A percentile compares a stretch with the other conserved stretches of the same genome.
Conservation (phyloP, 805 yeast species). For the Candida easanensis region DNA sequence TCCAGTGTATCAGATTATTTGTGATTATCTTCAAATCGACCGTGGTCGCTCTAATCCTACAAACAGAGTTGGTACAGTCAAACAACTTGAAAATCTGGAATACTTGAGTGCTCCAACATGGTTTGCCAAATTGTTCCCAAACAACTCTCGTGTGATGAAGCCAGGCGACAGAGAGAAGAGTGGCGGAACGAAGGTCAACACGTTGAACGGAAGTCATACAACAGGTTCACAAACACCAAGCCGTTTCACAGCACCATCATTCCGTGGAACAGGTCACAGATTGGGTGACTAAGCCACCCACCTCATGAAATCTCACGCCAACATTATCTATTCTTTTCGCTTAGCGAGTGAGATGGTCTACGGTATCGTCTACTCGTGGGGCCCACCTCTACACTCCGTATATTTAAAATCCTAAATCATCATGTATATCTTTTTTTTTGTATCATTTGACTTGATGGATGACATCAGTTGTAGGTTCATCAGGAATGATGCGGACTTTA, state of each 20-base stretch:
- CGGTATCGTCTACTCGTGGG: too few relatives aligned
- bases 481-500: too few relatives aligned
- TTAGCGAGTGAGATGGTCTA: too few relatives aligned
- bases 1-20: conserved; percentile 34
- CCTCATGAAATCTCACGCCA: too few relatives aligned
- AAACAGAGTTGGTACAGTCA: conserved; percentile 32
- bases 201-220: neutral
- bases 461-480: too few relatives aligned
- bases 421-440: too few relatives aligned
- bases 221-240: too few relatives aligned
- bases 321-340: too few relatives aligned
- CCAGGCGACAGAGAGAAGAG: neutral
- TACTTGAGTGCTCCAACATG: conserved; percentile 54
- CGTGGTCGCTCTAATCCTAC: conserved; percentile 22
- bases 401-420: too few relatives aligned
- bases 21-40: conserved; percentile 21
- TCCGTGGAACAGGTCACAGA: conserved; percentile 39
- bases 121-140: conserved; percentile 32
- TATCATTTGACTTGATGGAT: too few relatives aligned
- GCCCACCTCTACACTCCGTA: too few relatives aligned
- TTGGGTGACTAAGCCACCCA: conserved; percentile 30
- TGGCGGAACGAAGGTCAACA: conserved; percentile 6
- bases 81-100: conserved; percentile 34
- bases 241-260: conserved; percentile 15
- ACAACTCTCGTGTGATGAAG: conserved; percentile 4